These are phyloP conservation scores for Drechslerella dactyloides DNA, from an alignment of 2,329 filamentous ascomycete genomes.

Conservation along the genomic window DNA sequence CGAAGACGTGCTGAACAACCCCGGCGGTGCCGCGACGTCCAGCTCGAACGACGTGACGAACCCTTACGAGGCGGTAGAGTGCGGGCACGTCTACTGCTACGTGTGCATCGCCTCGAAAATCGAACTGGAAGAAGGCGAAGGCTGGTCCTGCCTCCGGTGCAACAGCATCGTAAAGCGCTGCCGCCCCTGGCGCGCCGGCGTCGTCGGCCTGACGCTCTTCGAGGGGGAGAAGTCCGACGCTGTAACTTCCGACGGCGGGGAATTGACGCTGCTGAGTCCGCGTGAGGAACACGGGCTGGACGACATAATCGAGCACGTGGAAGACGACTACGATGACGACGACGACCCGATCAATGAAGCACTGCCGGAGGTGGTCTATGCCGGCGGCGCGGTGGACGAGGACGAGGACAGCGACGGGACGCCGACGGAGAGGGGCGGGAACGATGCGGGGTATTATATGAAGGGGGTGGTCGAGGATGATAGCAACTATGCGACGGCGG, in stretches of 20 bases:
- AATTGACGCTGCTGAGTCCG: conserved; percentile 57
- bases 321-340: conserved; percentile 54
- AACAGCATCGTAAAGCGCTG: conserved; percentile 83
- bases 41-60: conserved; percentile 94
- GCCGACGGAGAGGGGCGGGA: conserved; percentile 48
- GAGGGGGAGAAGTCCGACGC: conserved; percentile 57
- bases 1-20: conserved; percentile 45
- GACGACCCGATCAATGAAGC: conserved; percentile 47
- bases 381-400: conserved; percentile 47
- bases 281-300: conserved; percentile 55
- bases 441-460: conserved; percentile 54
- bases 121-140: conserved; percentile 90
- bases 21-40: conserved; percentile 44
- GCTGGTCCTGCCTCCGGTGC: conserved; percentile 89
- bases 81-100: conserved; percentile 93
- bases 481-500: conserved; percentile 43
- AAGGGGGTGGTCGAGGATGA: conserved; percentile 53
- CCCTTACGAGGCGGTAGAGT: conserved; percentile 88
- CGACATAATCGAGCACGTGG: conserved; percentile 55
- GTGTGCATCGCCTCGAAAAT: conserved; percentile 89
- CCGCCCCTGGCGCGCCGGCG: conserved; percentile 88
- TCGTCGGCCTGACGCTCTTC: conserved; percentile 67
- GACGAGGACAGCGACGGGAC: conserved; percentile 51
- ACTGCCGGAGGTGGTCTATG: conserved; percentile 43
- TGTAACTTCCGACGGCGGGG: conserved; percentile 68